Conservation (phyloP, 345 rosid species). For the Lepidium aucheri region DNA sequence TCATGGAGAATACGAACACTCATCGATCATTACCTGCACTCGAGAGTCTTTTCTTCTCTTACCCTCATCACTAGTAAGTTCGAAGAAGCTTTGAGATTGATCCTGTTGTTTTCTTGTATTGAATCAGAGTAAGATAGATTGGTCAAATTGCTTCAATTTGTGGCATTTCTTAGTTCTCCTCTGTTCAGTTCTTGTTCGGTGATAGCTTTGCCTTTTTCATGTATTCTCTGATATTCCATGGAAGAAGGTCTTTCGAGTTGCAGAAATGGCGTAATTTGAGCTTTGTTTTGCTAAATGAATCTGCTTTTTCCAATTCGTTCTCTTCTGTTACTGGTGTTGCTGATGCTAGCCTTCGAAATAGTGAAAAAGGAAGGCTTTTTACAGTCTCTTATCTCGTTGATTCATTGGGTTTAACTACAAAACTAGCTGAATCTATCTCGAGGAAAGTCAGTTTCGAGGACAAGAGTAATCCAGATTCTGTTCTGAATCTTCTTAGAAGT, state of each 20-base stretch:
- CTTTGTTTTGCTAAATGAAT: neutral
- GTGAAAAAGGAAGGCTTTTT: neutral
- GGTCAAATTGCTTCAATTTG: neutral
- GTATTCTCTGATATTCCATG: constrained; percentile 9
- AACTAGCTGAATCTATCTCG: neutral
- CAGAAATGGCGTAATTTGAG: neutral
- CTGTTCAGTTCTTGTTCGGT: neutral
- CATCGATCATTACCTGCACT: neutral
- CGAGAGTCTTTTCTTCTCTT: neutral
- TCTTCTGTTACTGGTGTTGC: neutral
- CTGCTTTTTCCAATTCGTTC: neutral
- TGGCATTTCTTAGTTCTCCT: neutral
- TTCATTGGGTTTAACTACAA: constrained; percentile 14
- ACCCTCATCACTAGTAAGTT: neutral
- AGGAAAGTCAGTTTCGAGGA: neutral
- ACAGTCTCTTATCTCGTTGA: constrained; percentile 4
- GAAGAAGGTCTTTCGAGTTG: neutral
- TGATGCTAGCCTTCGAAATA: neutral
- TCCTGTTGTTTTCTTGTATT: no score
- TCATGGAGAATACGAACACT: neutral
- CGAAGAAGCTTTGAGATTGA: neutral
- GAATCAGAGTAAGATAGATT: neutral
- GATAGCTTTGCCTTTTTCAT: neutral
- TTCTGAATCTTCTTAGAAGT: constrained; percentile 12
- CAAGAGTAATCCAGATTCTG: neutral